Base-by-base conservation (phyloP, 768 basidiomycete genomes). In the Tulasnella sp. region DNA sequence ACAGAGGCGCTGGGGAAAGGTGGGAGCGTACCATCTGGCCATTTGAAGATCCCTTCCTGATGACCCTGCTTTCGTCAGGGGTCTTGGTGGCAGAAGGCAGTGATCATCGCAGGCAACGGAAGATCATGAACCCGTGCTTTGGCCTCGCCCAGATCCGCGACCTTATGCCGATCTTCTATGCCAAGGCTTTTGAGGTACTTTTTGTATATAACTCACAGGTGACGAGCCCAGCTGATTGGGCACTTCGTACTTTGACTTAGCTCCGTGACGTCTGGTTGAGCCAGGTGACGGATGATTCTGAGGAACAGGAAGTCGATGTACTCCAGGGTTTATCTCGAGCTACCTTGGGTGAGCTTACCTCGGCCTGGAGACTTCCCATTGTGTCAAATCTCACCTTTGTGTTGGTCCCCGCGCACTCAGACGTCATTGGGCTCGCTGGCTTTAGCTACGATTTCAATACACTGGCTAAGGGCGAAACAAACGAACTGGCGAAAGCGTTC, bases 121-220 rank as follows among this genome's bases (percentile, higher is more conserved):
- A 41, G 17, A 31, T 59, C 5, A 9, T 59, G 52, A 85, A 84
- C 62, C 83, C 83, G 11, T 82, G 82, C 0, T 86, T 86, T 62
- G 81, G 82, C 0, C 73, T 75, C 2, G 68, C 74, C 0, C 80
- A 83, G 63, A 75, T 85, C 44, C 72, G 81, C 2, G 78, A 77
- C 43, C 66, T 84, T 12, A 82, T 80, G 0, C 73, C 73, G 10
- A 78, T 80, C 11, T 83, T 85, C 61, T 63, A 81, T 2, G 73
- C 76, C 2, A 84, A 83, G 66, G 70, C 83, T 0, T 63, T 75
- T 0, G 69, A 78, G 68, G 58, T 45, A 38, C 34, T 12, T 29
- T 27, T 22, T 49, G 4, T 29, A 10, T 44, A n/a, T n/a, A 15
- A 17, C 49, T 30, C 21, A 27, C 21, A 41, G 30, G 34, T n/a